Percentiles rank a stretch among this genome's conserved stretches.
phyloP scores from a whole-genome alignment of 2,329 filamentous ascomycete species.

The Chlorencoelia australis region DNA sequence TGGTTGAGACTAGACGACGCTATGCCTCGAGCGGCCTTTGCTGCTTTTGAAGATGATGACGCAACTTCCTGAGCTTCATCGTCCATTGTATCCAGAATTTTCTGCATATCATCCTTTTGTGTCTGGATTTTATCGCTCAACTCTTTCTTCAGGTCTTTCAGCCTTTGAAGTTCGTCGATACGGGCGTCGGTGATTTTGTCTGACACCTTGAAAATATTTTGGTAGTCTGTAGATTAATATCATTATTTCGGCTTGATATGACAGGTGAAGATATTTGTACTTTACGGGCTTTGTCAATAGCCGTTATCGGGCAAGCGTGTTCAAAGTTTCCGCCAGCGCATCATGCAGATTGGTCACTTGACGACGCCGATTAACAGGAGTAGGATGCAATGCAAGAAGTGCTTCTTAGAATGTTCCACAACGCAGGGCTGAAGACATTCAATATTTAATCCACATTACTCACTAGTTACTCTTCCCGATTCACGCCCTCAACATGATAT shows the following conservation, averaged over 20 bases:
- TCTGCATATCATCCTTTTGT: constrained; percentile 5
- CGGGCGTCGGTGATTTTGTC: constrained; percentile 2
- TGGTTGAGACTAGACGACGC: constrained; percentile 7
- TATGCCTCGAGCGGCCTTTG: constrained; percentile 7
- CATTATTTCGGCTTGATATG: neutral
- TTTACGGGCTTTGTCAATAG: neutral
- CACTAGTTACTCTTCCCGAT: no score
- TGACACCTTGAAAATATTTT: constrained; percentile 1
- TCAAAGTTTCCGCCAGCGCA: neutral
- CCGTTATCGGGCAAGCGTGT: neutral
- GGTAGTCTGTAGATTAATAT: constrained; percentile 1
- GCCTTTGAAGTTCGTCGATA: neutral
- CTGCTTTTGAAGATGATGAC: constrained; percentile 9
- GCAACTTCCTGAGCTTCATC: constrained; percentile 5
- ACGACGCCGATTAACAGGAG: neutral
- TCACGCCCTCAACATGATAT: no score
- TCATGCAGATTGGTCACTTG: neutral
- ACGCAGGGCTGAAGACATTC: neutral
- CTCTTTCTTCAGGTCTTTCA: neutral
- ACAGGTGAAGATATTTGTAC: neutral
- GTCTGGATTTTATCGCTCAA: constrained; percentile 1
- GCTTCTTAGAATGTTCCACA: neutral
- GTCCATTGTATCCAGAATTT: constrained; percentile 3
- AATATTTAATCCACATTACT: neutral
- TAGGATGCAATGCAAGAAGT: neutral